These are phyloP conservation scores for Pichia cactophila DNA, from an alignment of 1,139 yeast species.

Conservation along the genomic window DNA sequence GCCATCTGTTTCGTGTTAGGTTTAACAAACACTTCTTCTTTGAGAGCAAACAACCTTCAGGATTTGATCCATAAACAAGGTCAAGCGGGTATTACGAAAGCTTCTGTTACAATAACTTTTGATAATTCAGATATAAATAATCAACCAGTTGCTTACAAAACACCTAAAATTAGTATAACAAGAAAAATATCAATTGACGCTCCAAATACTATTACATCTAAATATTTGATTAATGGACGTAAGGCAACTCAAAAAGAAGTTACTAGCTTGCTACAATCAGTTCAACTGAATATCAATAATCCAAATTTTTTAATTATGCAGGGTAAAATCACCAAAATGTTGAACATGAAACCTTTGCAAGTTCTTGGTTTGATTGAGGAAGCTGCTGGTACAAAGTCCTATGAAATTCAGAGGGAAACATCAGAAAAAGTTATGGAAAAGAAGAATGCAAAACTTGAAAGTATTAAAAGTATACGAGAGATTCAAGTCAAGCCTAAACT, in stretches of 20 bases:
- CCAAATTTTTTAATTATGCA: slow-evolving; percentile 98
- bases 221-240: slow-evolving; percentile 91
- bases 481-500: slow-evolving; percentile 94
- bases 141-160: slow-evolving; percentile 86
- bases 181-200: slow-evolving; percentile 86
- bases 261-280: slow-evolving; percentile 82
- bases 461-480: slow-evolving; percentile 38
- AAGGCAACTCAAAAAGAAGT: slow-evolving; percentile 95
- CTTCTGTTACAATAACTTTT: slow-evolving; percentile 92
- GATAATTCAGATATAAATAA: slow-evolving; percentile 70
- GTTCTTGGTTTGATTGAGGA: slow-evolving; percentile 88
- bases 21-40: slow-evolving; percentile 87
- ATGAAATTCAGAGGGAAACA: slow-evolving; percentile 86
- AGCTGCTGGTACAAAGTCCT: slow-evolving; percentile 96
- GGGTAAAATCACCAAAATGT: slow-evolving; percentile 93
- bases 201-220: slow-evolving; percentile 35
- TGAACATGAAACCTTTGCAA: slow-evolving; percentile 92
- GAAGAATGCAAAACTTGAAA: slow-evolving; percentile 69
- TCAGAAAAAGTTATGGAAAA: slow-evolving; percentile 89
- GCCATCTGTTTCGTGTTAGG: slow-evolving; percentile 98
- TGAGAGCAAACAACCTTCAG: slow-evolving; percentile 86
- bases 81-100: slow-evolving; percentile 96
- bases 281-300: slow-evolving; percentile 90
- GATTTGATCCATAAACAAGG: slow-evolving; percentile 95
- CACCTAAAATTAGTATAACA: slow-evolving; percentile 79